Evolutionary conservation across 1,284 basidiomycete species (phyloP).

Genomic region (Vanrija sp.): DNA sequence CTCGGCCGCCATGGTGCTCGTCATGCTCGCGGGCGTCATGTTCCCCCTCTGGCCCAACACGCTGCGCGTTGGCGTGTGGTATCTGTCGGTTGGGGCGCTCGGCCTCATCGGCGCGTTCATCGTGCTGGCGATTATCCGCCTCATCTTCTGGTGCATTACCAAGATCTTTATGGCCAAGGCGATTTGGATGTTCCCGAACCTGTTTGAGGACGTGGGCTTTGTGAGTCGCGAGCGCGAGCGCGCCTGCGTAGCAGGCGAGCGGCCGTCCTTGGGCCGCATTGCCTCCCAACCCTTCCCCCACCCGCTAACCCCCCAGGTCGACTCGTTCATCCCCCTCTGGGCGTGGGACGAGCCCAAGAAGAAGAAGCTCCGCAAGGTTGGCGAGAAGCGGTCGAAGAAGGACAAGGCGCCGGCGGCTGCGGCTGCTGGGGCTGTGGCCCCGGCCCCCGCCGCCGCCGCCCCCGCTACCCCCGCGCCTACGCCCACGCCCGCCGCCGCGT

Average conservation of each 20-base stretch:
- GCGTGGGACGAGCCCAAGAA: conserved; percentile 96
- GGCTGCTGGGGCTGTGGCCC: conserved; percentile 4
- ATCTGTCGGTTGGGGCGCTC: conserved; percentile 81
- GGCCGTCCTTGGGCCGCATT: neutral
- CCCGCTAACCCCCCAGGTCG: conserved; percentile 59
- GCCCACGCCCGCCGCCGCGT: conserved; percentile 7
- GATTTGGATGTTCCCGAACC: conserved; percentile 98
- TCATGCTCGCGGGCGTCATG: conserved; percentile 97
- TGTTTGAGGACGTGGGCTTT: conserved; percentile 98
- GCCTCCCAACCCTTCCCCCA: neutral
- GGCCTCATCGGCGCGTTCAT: conserved; percentile 89
- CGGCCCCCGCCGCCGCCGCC: conserved; percentile 6
- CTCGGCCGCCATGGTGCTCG: conserved; percentile 81
- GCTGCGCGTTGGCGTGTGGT: conserved; percentile 95
- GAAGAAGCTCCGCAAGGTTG: conserved; percentile 58
- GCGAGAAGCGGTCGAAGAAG: conserved; percentile 19
- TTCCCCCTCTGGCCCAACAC: conserved; percentile 96
- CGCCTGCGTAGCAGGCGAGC: neutral
- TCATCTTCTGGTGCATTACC: conserved; percentile 94
- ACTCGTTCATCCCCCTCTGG: conserved; percentile 96
- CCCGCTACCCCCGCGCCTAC: conserved; percentile 8
- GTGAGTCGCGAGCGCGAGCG: conserved; percentile 56
- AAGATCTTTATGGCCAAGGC: conserved; percentile 79
- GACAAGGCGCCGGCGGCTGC: conserved; percentile 8
- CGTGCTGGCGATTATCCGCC: conserved; percentile 80